These are phyloP conservation scores for Sequoia sempervirens DNA, from an alignment of 75 land plant species.

Conservation along the genomic window DNA sequence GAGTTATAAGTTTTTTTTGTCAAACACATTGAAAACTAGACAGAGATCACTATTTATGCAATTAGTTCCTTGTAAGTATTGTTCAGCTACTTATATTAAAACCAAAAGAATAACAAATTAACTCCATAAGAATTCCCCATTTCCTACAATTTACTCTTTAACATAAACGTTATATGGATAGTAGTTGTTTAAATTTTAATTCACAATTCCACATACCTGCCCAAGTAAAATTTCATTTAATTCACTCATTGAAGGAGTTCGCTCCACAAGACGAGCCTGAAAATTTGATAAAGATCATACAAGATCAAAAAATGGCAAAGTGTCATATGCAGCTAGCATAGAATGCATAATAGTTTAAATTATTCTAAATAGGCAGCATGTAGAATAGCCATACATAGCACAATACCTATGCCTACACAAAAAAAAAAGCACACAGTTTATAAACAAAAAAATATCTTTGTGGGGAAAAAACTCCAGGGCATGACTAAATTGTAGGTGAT, in stretches of 20 bases:
- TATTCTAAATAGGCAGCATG: not conserved
- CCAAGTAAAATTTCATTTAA: slow-evolving; percentile 91
- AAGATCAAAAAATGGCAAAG: not conserved
- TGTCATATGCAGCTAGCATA: not conserved
- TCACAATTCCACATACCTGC: slow-evolving; percentile 51
- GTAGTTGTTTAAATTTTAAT: not conserved
- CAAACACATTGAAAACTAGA: not conserved
- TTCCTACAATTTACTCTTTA: not conserved
- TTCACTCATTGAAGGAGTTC: slow-evolving; percentile 96
- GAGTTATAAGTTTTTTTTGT: not conserved
- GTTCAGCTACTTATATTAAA: not conserved
- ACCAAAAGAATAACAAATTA: not conserved
- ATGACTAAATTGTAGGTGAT: not conserved
- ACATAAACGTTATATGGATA: not conserved
- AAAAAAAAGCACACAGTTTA: not conserved
- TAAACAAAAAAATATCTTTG: not conserved
- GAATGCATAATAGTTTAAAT: not conserved
- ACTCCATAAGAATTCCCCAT: not conserved
- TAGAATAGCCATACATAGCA: not conserved
- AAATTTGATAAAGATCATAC: slow-evolving; percentile 1
- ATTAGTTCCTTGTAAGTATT: not conserved
- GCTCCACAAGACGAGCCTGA: slow-evolving; percentile 87
- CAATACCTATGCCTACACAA: not conserved
- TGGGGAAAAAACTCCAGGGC: not conserved
- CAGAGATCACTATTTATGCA: not conserved